Percentiles rank a stretch among this genome's conserved stretches.
Conservation (phyloP, 805 yeast genomes). For the Allodekkera sacchari region DNA sequence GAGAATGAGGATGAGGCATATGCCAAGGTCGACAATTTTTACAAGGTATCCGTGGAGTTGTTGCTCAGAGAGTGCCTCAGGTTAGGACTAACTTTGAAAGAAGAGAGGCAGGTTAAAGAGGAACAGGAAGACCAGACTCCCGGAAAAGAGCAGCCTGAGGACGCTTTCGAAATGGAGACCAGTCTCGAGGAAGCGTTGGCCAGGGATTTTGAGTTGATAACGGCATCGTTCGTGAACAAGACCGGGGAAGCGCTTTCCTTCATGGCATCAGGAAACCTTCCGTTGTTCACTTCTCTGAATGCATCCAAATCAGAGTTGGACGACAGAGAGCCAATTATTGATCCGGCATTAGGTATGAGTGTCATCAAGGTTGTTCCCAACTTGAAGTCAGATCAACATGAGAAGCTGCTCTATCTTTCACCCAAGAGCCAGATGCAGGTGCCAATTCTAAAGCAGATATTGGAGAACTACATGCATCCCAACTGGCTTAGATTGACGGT, state of each 20-base stretch:
- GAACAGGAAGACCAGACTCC: constrained; percentile 5
- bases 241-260: constrained; percentile 61
- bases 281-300: constrained; percentile 67
- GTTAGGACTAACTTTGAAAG: constrained; percentile 25
- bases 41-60: constrained; percentile 53
- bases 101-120: constrained; percentile 1
- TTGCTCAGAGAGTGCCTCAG: constrained; percentile 53
- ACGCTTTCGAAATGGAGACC: constrained; percentile 7
- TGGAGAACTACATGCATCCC: constrained; percentile 48
- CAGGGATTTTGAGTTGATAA: constrained; percentile 54
- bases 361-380: constrained; percentile 64
- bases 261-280: constrained; percentile 54
- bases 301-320: constrained; percentile 66
- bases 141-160: neutral
- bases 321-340: constrained; percentile 58
- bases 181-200: constrained; percentile 34
- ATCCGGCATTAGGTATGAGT: constrained; percentile 46
- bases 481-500: constrained; percentile 59
- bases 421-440: constrained; percentile 13
- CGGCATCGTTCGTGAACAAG: constrained; percentile 39
- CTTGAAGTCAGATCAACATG: constrained; percentile 25
- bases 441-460: constrained; percentile 38
- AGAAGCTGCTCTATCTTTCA: constrained; percentile 37
- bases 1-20: constrained; percentile 44
- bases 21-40: constrained; percentile 50